A percentile compares a stretch with the other conserved stretches of the same genome.
phyloP scores from a whole-genome alignment of 768 basidiomycete genomes.

The Filobasidium wieringae region DNA sequence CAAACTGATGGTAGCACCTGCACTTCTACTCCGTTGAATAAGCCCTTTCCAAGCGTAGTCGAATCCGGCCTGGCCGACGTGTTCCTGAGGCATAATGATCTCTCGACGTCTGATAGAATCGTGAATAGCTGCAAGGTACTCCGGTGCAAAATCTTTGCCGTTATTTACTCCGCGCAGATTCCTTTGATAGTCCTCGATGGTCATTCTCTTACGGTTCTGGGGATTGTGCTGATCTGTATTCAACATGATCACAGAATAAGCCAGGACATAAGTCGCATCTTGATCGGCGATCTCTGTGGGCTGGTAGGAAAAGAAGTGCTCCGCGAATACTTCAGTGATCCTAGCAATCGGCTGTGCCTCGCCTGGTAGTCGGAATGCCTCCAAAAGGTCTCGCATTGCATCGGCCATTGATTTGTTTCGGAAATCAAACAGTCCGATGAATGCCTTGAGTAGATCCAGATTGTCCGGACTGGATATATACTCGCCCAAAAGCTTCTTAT shows the following conservation, averaged over 20 bases:
- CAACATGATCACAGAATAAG: constrained; percentile 93
- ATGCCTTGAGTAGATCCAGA: constrained; percentile 68
- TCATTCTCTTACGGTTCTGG: constrained; percentile 90
- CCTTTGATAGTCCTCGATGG: constrained; percentile 80
- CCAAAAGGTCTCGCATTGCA: constrained; percentile 86
- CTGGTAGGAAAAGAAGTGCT: constrained; percentile 69
- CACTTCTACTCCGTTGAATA: constrained; percentile 62
- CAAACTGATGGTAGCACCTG: constrained; percentile 66
- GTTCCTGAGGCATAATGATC: constrained; percentile 96
- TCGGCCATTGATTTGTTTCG: constrained; percentile 73
- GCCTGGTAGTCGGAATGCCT: constrained; percentile 86
- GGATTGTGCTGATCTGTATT: constrained; percentile 96
- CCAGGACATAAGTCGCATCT: constrained; percentile 86
- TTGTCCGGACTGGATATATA: constrained; percentile 84
- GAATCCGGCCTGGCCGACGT: constrained; percentile 89
- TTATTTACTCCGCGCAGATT: constrained; percentile 91
- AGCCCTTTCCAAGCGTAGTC: constrained; percentile 99
- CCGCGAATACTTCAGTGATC: constrained; percentile 90
- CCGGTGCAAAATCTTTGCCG: constrained; percentile 64
- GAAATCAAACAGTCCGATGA: constrained; percentile 81
- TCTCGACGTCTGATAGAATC: constrained; percentile 89
- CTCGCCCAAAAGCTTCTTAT: constrained; percentile 88
- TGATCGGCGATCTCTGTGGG: constrained; percentile 87
- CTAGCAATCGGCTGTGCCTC: constrained; percentile 86
- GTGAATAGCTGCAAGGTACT: constrained; percentile 78